Percentiles rank a stretch among this genome's conserved stretches.
These are phyloP conservation scores for Tothia fuscella DNA, from an alignment of 2,329 filamentous ascomycete genomes.

Conservation along the genomic window DNA sequence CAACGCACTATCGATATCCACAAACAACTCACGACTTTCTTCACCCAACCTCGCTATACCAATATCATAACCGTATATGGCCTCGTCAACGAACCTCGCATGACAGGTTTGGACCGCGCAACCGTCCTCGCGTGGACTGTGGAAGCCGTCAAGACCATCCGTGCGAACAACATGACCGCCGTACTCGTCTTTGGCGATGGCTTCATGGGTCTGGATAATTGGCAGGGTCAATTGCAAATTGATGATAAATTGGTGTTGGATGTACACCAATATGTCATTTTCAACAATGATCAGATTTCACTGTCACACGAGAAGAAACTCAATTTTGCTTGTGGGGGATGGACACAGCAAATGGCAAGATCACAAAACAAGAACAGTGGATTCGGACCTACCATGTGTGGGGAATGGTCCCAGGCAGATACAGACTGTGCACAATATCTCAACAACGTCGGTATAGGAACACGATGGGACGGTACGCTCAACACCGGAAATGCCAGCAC, in stretches of 20 bases:
- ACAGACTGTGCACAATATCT: conserved; percentile 82
- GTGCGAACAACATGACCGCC: conserved; percentile 59
- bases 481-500: conserved; percentile 51
- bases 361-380: conserved; percentile 64
- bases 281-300: conserved; percentile 78
- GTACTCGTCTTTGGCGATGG: conserved; percentile 85
- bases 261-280: conserved; percentile 97
- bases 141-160: conserved; percentile 59
- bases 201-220: conserved; percentile 82
- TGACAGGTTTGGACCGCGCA: conserved; percentile 51
- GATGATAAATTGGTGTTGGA: conserved; percentile 73
- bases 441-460: conserved; percentile 81
- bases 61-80: conserved; percentile 91
- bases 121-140: conserved; percentile 71
- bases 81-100: conserved; percentile 85
- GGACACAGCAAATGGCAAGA: conserved; percentile 65
- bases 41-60: conserved; percentile 82
- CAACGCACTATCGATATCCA: conserved; percentile 80
- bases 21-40: conserved; percentile 78
- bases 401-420: conserved; percentile 96
- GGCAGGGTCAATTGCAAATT: conserved; percentile 69
- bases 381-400: conserved; percentile 87
- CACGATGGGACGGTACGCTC: conserved; percentile 83
- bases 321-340: conserved; percentile 74
- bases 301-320: conserved; percentile 75